These are phyloP conservation scores for Epichloe festucae DNA, from an alignment of 2,329 filamentous ascomycete genomes.

Conservation along the genomic window DNA sequence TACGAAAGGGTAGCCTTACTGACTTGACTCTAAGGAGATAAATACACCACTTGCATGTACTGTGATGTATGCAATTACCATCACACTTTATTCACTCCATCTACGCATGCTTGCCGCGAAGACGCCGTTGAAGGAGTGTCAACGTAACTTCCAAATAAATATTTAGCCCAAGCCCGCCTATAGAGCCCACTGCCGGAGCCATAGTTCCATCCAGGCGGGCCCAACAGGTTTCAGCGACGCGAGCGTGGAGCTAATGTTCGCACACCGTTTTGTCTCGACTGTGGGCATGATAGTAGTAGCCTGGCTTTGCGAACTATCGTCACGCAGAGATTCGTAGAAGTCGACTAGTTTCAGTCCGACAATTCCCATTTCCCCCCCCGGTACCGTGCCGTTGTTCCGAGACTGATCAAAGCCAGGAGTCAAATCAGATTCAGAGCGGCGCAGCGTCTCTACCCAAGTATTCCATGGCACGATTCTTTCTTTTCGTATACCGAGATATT, in stretches of 20 bases:
- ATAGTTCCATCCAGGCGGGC: neutral
- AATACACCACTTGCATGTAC: neutral
- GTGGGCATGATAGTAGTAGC: neutral
- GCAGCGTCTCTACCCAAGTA: neutral
- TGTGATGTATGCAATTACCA: neutral
- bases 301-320: neutral
- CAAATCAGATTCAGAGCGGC: neutral
- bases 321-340: neutral
- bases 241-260: neutral
- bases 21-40: no score
- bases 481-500: neutral
- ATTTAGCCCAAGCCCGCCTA: neutral
- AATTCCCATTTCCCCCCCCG: neutral
- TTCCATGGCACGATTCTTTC: neutral
- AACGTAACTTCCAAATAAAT: neutral
- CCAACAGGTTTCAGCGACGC: neutral
- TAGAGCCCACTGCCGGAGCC: neutral
- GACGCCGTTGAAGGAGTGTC: no score
- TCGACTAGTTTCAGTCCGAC: neutral
- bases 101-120: no score
- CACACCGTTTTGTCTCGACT: neutral
- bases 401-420: neutral
- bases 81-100: neutral
- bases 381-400: neutral
- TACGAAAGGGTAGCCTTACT: no score